Percentiles rank a stretch among this genome's conserved stretches.
Evolutionary conservation across 78 protist species (phyloP).

Genomic region (Dictyostelium capitatum): DNA sequence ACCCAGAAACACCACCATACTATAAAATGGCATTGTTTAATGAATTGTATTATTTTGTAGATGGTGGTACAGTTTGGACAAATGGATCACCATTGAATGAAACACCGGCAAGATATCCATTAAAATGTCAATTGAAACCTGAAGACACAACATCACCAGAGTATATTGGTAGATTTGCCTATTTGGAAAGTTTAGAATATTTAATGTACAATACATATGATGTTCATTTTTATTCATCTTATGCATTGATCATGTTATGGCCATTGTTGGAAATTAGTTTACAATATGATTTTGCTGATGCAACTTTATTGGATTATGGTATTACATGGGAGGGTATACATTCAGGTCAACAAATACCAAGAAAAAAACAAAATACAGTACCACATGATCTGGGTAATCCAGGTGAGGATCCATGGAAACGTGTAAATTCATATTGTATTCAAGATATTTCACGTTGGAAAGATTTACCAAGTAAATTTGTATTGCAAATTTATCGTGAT

Average conservation of each 20-base stretch:
- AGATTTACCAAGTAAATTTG: slow-evolving; percentile 88
- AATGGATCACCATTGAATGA: slow-evolving; percentile 29
- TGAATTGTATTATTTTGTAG: slow-evolving; percentile 87
- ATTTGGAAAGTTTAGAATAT: slow-evolving; percentile 91
- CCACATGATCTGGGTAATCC: slow-evolving; percentile 91
- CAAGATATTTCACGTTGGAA: slow-evolving; percentile 92
- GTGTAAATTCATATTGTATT: slow-evolving; percentile 88
- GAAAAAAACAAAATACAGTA: slow-evolving; percentile 80
- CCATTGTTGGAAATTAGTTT: slow-evolving; percentile 83
- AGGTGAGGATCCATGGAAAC: slow-evolving; percentile 87
- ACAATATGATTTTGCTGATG: slow-evolving; percentile 73
- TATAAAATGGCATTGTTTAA: slow-evolving; percentile 87
- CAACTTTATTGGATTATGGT: slow-evolving; percentile 34
- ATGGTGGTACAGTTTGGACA: slow-evolving; percentile 93
- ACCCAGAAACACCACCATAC: slow-evolving; percentile 64
- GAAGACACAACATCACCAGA: slow-evolving; percentile 29
- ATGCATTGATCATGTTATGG: slow-evolving; percentile 87
- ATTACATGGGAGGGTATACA: slow-evolving; percentile 52
- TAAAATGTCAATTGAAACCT: not conserved
- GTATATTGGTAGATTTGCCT: slow-evolving; percentile 81
- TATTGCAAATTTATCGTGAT: slow-evolving; percentile 84
- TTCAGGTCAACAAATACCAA: slow-evolving; percentile 51
- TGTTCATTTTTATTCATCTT: slow-evolving; percentile 91
- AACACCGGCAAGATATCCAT: not conserved
- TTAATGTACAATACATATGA: slow-evolving; percentile 94